Evolutionary conservation across 2,329 filamentous ascomycete species (phyloP), one percentile per base, ranked within the genome.

Genomic region (Ascomycota sp.): DNA sequence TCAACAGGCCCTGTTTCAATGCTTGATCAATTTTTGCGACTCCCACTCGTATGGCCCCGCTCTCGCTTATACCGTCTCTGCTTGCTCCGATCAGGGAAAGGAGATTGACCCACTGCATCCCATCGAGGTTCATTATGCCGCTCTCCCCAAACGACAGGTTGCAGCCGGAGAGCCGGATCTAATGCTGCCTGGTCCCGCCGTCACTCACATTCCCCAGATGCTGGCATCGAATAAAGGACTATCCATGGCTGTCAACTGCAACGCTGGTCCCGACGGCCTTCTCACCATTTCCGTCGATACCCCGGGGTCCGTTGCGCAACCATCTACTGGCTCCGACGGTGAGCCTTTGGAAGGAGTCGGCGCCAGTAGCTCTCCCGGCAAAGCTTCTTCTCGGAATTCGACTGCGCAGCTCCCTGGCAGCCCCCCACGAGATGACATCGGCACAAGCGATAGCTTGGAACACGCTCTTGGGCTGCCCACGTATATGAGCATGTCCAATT

Each of bases 251-350:
- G 29, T 50, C 9, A 39, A 42, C 5, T 52, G 45, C 29, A 40
- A 41, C 20, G 39, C 46, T 30, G 48, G 48, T 2, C 31, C 41
- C n/a, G 42, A 51, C 28, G 50, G 47, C 11, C 36, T 49, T 15
- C 35, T 53, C 3, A 51, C 46, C 6, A 27, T 48, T 8, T 45
- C 45, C 23, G 24, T 46, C 5, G 38, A 39, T 7, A 33, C 35
- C 8, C 27, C 38, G 8, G 30, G 31, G 3, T 24, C 40, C 24
- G 33, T 36, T 28, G 29, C 41, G 5, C 30, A 25, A 10, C 19
- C 25, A 11, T 10, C 25, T 9, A 19, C 7, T 8, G 17, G 7
- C 29, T 20, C 28, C 9, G 9, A 12, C 23, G 17, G 15, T 21
- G 29, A 19, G 12, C 13, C n/a, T 12, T 11, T 25, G 7, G 23